A percentile compares a stretch with the other conserved stretches of the same genome.
Conservation (phyloP, 2,329 filamentous ascomycete species). For the Talaromyces sp. region DNA sequence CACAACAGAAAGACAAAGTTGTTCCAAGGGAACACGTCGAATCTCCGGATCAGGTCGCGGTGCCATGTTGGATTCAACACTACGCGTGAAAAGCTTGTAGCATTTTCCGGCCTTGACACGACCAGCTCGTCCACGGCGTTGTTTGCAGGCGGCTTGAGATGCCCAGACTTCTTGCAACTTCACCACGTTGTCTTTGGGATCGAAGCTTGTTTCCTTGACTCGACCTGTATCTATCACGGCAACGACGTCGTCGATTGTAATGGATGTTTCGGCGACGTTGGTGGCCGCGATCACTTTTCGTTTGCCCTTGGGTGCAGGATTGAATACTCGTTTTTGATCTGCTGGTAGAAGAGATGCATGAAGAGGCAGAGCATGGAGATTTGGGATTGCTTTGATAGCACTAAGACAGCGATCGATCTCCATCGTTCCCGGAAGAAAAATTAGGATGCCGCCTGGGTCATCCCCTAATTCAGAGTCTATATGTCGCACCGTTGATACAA, state of each 20-base stretch:
- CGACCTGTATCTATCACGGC: conserved; percentile 93
- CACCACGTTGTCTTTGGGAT: conserved; percentile 87
- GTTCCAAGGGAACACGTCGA: conserved; percentile 84
- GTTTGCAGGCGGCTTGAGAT: conserved; percentile 88
- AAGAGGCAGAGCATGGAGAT: conserved; percentile 76
- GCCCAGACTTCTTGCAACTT: conserved; percentile 94
- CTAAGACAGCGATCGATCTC: conserved; percentile 83
- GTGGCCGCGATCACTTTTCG: conserved; percentile 92
- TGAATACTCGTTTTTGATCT: conserved; percentile 86
- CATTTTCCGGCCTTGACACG: conserved; percentile 86
- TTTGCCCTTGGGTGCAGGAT: conserved; percentile 69
- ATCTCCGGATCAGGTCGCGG: conserved; percentile 92
- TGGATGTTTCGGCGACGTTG: conserved; percentile 96
- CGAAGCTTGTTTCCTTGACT: conserved; percentile 95
- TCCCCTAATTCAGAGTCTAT: conserved; percentile 75
- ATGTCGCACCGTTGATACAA: conserved; percentile 71
- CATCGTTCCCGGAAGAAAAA: conserved; percentile 87
- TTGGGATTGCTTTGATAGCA: conserved; percentile 60
- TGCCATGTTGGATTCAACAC: conserved; percentile 77
- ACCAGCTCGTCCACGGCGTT: conserved; percentile 86
- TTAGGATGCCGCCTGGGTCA: conserved; percentile 81
- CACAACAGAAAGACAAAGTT: conserved; percentile 88
- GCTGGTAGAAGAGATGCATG: conserved; percentile 87
- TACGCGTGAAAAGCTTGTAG: conserved; percentile 91
- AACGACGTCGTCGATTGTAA: conserved; percentile 96